Percentiles rank a stretch among this genome's conserved stretches.
phyloP scores from a whole-genome alignment of 345 rosid species.

The Gossypium stocksii region DNA sequence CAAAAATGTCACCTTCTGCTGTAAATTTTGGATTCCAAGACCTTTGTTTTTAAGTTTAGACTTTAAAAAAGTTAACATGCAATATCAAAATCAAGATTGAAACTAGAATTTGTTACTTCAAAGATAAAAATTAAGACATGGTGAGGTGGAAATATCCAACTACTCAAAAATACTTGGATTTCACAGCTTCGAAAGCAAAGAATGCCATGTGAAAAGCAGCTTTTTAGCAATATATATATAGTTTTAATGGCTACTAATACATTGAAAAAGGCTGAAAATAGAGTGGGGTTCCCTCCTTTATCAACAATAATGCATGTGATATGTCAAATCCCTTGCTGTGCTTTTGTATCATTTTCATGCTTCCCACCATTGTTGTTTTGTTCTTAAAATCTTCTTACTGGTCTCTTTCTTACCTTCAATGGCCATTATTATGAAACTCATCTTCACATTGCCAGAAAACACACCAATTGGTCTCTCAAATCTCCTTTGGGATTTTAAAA shows the following conservation, averaged over 20 bases:
- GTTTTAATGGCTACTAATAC: conserved; percentile 15
- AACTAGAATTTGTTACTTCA: conserved; percentile 2
- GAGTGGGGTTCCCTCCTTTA: conserved; percentile 26
- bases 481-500: too few species aligned
- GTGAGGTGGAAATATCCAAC: conserved; percentile 19
- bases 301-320: conserved; percentile 33
- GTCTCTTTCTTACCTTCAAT: conserved; percentile 26
- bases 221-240: conserved; percentile 19
- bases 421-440: conserved; percentile 10
- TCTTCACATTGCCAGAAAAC: conserved; percentile 23
- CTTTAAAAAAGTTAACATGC: too few species aligned
- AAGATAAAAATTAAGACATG: conserved; percentile 8
- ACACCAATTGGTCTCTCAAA: conserved; percentile 9
- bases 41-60: too few species aligned
- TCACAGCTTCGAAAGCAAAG: conserved; percentile 24
- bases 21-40: too few species aligned
- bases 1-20: too few species aligned
- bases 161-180: conserved; percentile 9
- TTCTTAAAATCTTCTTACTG: conserved; percentile 10
- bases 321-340: conserved; percentile 26
- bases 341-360: conserved; percentile 23
- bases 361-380: conserved; percentile 1
- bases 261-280: conserved; percentile 18
- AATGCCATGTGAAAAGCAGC: conserved; percentile 43
- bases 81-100: background rate